Base-by-base conservation (phyloP, 495 filamentous ascomycete species). In the Penicillium samsonianum region DNA sequence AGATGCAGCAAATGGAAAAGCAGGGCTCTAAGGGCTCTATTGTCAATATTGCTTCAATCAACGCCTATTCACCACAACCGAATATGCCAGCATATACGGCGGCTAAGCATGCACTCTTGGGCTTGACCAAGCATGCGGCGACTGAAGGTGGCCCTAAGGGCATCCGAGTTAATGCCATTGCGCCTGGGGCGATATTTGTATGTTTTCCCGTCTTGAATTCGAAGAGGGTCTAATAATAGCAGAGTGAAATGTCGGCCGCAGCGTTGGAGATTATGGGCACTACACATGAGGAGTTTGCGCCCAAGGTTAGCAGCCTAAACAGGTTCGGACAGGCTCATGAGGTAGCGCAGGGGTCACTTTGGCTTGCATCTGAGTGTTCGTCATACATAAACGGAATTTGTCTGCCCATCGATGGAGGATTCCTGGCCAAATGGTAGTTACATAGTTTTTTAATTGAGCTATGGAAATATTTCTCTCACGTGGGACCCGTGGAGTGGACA, bases 21-120 rank as follows among this genome's bases (percentile, higher is more conserved):
- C 41, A 43, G 41, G 41, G 41, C 19, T 23, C 41, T 4, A 43
- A 43, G 41, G 41, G 41, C 3, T 43, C 41, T 1, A 43, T 43
- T 43, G 41, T 43, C 41, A 43, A 43, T 14, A 43, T 43, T 43
- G 41, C 41, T 23, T 43, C 41, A 2, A 43, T 43, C 41, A 43
- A 43, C 12, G 41, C 41, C 3, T 43, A 22, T 43, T 43, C 41
- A 22, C 41, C 41, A 14, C 41, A 33, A 9, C 41, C 41, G 0
- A 43, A 43, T 43, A 43, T 43, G 41, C 41, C 41, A 5, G 41
- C 41, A 43, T 43, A 43, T 9, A 43, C 41, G 20, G 20, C 41
- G 2, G 20, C 41, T 11, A 43, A 43, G 41, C 41, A 43, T 23
- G 41, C 41, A 14, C 41, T 43, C 7, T 5, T 43, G 20, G 41